These are phyloP conservation scores for Blastobotrys ciferrii DNA, from an alignment of 1,139 yeast species.

Conservation along the genomic window DNA sequence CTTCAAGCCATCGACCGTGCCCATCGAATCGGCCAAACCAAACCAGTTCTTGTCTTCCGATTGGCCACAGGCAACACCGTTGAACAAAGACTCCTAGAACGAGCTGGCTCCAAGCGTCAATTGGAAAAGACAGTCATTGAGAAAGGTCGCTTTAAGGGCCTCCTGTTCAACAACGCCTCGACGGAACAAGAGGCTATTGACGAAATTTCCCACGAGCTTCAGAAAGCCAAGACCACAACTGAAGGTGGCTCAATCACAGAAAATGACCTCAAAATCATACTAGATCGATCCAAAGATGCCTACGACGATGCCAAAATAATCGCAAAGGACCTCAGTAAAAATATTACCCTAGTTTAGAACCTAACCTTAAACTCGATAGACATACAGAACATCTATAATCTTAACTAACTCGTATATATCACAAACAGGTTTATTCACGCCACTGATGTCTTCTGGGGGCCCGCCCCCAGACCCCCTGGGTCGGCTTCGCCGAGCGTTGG, in stretches of 20 bases:
- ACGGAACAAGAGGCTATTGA: slow-evolving; percentile 21
- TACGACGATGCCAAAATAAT: slow-evolving; percentile 36
- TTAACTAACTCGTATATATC: too few species aligned
- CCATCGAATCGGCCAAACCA: slow-evolving; percentile 86
- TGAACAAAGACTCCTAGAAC: slow-evolving; percentile 75
- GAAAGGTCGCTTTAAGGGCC: slow-evolving; percentile 69
- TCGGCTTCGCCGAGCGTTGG: too few species aligned
- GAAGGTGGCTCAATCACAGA: slow-evolving; percentile 33
- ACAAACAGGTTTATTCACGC: too few species aligned
- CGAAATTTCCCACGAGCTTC: slow-evolving; percentile 19
- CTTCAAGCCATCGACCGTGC: slow-evolving; percentile 95
- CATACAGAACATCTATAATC: too few species aligned
- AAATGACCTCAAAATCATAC: slow-evolving; percentile 51
- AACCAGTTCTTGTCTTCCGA: slow-evolving; percentile 78
- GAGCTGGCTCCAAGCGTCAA: slow-evolving; percentile 74
- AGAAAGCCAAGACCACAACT: slow-evolving; percentile 32
- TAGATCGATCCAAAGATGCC: slow-evolving; percentile 52
- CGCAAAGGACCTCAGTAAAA: slow-evolving; percentile 19
- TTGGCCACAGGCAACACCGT: slow-evolving; percentile 74
- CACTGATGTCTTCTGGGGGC: too few species aligned
- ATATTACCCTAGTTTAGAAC: slow-evolving; percentile 13
- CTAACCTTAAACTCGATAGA: too few species aligned
- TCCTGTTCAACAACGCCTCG: slow-evolving; percentile 40
- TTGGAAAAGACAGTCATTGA: slow-evolving; percentile 82
- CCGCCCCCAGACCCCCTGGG: too few species aligned